phyloP scores from a whole-genome alignment of 2,329 filamentous ascomycete genomes.

The Colletotrichum trifolii region DNA sequence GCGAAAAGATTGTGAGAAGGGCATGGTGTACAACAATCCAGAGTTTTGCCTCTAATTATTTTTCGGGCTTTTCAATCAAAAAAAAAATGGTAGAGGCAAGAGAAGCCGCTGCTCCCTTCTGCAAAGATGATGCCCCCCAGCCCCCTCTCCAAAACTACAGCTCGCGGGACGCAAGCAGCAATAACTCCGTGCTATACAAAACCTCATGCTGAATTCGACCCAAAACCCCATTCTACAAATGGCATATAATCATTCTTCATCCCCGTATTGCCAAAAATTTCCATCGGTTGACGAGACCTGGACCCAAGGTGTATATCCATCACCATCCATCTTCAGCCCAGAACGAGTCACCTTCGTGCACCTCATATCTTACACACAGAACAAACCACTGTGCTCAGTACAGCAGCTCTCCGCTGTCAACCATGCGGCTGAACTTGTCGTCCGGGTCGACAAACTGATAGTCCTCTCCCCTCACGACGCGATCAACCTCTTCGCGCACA shows the following conservation, averaged over 20 bases:
- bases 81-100: constrained; percentile 4
- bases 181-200: no score
- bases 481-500: constrained; percentile 65
- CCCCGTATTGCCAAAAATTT: no score
- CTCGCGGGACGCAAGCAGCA: no score
- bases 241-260: no score
- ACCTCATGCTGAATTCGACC: no score
- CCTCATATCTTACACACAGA: not conserved
- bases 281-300: no score
- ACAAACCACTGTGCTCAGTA: constrained; percentile 40
- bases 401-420: constrained; percentile 52
- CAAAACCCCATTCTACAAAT: no score
- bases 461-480: constrained; percentile 56
- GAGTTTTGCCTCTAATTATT: not conserved
- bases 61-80: not conserved
- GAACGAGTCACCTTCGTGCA: not conserved
- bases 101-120: not conserved
- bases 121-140: not conserved
- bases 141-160: not conserved
- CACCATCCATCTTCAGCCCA: not conserved
- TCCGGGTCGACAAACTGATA: constrained; percentile 57
- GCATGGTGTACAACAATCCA: constrained; percentile 1
- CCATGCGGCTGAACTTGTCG: constrained; percentile 55
- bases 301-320: no score
- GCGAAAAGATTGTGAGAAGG: not conserved